Conservation (phyloP, 2,329 filamentous ascomycete genomes). For the Rhexocercosporidium sp. region DNA sequence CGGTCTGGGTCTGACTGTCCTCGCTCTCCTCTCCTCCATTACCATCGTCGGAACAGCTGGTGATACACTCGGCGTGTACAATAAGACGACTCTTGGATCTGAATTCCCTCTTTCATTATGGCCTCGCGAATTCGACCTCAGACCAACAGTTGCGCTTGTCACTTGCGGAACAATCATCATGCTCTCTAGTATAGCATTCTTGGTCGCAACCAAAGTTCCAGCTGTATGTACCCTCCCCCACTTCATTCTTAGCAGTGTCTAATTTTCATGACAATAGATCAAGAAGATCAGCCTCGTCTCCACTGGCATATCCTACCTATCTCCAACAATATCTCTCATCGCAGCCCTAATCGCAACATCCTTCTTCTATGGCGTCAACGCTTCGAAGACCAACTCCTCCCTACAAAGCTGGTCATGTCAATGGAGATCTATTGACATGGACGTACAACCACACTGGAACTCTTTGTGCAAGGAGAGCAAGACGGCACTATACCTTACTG, state of each 20-base stretch:
- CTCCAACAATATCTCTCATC: conserved; percentile 50
- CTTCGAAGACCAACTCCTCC: conserved; percentile 57
- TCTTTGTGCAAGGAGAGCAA: conserved; percentile 62
- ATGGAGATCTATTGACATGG: conserved; percentile 61
- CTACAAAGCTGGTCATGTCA: conserved; percentile 68
- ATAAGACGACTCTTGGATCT: conserved; percentile 54
- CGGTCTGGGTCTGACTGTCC: conserved; percentile 52
- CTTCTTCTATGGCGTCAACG: conserved; percentile 63
- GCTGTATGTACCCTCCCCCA: conserved; percentile 50
- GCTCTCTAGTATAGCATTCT: conserved; percentile 52
- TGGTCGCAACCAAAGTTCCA: conserved; percentile 55
- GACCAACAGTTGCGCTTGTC: conserved; percentile 61
- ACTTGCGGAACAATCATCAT: conserved; percentile 56
- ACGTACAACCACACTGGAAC: conserved; percentile 57
- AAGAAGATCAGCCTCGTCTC: conserved; percentile 41
- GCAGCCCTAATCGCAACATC: conserved; percentile 58
- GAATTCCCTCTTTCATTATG: conserved; percentile 60
- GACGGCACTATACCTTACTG: conserved; percentile 57
- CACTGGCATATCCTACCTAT: conserved; percentile 40
- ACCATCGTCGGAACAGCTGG: conserved; percentile 59
- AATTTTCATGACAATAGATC: conserved; percentile 44
- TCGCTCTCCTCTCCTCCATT: conserved; percentile 58
- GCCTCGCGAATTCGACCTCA: conserved; percentile 61
- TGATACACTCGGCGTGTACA: conserved; percentile 60
- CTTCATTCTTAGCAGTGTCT: background rate